A percentile compares a stretch with the other conserved stretches of the same genome.
Conservation (phyloP, 805 yeast species). For the Ogataea pignaliae region DNA sequence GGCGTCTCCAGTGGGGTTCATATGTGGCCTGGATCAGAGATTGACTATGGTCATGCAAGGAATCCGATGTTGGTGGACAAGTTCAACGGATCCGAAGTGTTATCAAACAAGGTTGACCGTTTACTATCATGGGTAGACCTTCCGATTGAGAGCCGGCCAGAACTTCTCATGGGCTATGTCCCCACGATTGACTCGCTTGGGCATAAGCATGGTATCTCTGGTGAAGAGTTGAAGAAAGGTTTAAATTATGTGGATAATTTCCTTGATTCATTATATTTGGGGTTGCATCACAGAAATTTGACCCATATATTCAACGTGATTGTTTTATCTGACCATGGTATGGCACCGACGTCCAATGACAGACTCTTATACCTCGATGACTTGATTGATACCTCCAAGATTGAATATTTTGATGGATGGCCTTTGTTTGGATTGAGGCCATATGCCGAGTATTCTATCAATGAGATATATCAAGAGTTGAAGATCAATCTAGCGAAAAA, state of each 20-base stretch:
- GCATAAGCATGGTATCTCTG: slow-evolving; percentile 65
- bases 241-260: slow-evolving; percentile 63
- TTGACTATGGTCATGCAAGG: slow-evolving; percentile 40
- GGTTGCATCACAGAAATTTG: slow-evolving; percentile 51
- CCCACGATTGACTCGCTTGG: slow-evolving; percentile 82
- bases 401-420: slow-evolving; percentile 76
- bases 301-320: slow-evolving; percentile 65
- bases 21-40: slow-evolving; percentile 97
- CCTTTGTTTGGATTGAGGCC: slow-evolving; percentile 81
- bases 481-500: slow-evolving; percentile 26
- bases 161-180: slow-evolving; percentile 69
- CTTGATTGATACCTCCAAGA: slow-evolving; percentile 45
- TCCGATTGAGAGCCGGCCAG: slow-evolving; percentile 56
- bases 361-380: slow-evolving; percentile 73
- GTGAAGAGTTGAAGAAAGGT: slow-evolving; percentile 50
- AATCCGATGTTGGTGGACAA: slow-evolving; percentile 54
- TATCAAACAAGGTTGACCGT: slow-evolving; percentile 53
- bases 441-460: slow-evolving; percentile 31
- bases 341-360: slow-evolving; percentile 79
- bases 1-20: slow-evolving; percentile 71
- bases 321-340: slow-evolving; percentile 87
- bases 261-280: slow-evolving; percentile 44
- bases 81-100: slow-evolving; percentile 60
- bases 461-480: slow-evolving; percentile 45
- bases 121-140: slow-evolving; percentile 66